These are phyloP conservation scores for Fusarium sp. DNA, from an alignment of 2,329 filamentous ascomycete genomes.

Conservation along the genomic window DNA sequence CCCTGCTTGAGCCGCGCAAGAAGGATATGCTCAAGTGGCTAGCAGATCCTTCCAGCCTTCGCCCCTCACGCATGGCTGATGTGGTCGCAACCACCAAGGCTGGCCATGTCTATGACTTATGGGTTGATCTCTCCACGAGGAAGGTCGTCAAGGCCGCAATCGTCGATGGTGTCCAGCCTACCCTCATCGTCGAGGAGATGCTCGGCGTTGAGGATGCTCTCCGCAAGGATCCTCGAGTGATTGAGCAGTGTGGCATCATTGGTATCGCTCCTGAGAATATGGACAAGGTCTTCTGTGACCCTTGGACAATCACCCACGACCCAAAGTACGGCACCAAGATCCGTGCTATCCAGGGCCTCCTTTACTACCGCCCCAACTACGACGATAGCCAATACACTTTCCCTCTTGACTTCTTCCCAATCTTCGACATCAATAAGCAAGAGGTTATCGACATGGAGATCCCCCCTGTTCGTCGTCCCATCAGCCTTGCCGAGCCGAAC, in stretches of 20 bases:
- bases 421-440: constrained; percentile 84
- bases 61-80: too few species aligned
- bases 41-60: constrained; percentile 70
- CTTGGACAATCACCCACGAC: constrained; percentile 96
- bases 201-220: constrained; percentile 81
- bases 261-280: constrained; percentile 86
- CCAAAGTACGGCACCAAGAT: constrained; percentile 84
- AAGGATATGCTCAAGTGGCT: constrained; percentile 85
- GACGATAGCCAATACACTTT: constrained; percentile 93
- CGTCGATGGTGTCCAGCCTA: constrained; percentile 81
- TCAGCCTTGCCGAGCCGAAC: constrained; percentile 77
- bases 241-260: constrained; percentile 87
- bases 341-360: constrained; percentile 89
- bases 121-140: constrained; percentile 76
- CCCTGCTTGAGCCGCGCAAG: constrained; percentile 87
- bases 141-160: constrained; percentile 80
- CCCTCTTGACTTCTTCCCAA: constrained; percentile 93
- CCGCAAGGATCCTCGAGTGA: constrained; percentile 84
- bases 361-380: constrained; percentile 90
- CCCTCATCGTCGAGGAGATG: constrained; percentile 93
- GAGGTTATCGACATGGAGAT: constrained; percentile 87
- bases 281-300: constrained; percentile 96
- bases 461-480: constrained; percentile 78
- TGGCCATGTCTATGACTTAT: constrained; percentile 83
- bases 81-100: constrained; percentile 51